Base-by-base conservation (phyloP, 176 grass and related monocot genomes). In the Triticum turgidum region DNA sequence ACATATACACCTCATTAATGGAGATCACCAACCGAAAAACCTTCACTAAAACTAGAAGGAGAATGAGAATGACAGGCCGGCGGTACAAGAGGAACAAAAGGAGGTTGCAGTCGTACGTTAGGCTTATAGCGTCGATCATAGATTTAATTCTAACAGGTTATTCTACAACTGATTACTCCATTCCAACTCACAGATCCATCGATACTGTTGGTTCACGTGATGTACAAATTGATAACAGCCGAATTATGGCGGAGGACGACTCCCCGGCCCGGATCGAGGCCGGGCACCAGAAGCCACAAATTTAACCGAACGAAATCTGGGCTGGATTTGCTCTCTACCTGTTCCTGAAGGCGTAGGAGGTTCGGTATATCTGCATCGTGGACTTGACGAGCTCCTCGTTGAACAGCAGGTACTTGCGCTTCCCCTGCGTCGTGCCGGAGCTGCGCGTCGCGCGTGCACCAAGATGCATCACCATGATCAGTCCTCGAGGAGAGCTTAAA, bases 361-460 rank as follows among this genome's bases (percentile, higher is more conserved):
- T 83, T 2, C 80, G 38, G 86, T 97, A 97, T 64, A 91, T 95
- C 88, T 97, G 92, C 92, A 97, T 95, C 38, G 95, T 93, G 33
- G 89, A 89, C 58, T 95, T 89, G 78, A 95, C 87, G 29, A 97
- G 83, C 71, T 95, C 93, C 54, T 97, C 89, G 85, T 95, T 97
- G 84, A 97, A 97, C 1, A 83, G 64, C 59, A 97, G 21, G 90
- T 93, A 95, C 77, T 97, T 97, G 47, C 89, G 92, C 87, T 93
- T 97, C 49, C 95, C 95, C 82, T 97, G 92, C 78, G 92, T 97
- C 11, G 92, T 97, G 69, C 95, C 95, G 82, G 95, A 97, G 88
- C 95, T 95, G 87, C 4, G 21, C 4, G 12, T 38, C 93, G 87
- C 4, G 21, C 4, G 12, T 38, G 61, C 9, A 69, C 18, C 7